A percentile compares a stretch with the other conserved stretches of the same genome.
phyloP scores from a whole-genome alignment of 345 rosid species.

The Murraya paniculata region DNA sequence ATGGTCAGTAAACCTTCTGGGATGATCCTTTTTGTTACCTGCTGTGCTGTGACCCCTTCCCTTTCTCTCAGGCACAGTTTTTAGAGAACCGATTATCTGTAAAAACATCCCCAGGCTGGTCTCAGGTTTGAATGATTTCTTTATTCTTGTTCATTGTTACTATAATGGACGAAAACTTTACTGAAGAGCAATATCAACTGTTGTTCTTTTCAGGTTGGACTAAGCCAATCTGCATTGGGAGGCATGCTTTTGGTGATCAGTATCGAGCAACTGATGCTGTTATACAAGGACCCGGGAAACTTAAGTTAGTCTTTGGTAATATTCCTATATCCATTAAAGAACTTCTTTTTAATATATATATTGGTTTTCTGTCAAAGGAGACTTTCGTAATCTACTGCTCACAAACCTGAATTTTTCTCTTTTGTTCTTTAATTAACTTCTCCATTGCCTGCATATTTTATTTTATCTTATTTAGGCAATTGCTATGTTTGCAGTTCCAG shows the following conservation, averaged over 20 bases:
- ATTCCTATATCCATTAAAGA: not conserved
- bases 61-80: constrained; percentile 75
- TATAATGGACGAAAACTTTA: not conserved
- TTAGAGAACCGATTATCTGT: constrained; percentile 90
- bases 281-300: constrained; percentile 69
- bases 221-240: constrained; percentile 91
- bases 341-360: not conserved
- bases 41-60: not conserved
- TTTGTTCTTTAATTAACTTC: not conserved
- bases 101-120: constrained; percentile 76
- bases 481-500: constrained; percentile 54
- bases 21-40: not conserved
- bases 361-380: not conserved
- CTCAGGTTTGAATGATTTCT: constrained; percentile 46
- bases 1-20: constrained; percentile 47
- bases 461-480: constrained; percentile 9
- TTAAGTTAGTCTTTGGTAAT: constrained; percentile 73
- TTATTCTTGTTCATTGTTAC: not conserved
- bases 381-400: not conserved
- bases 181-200: not conserved
- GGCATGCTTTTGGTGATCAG: constrained; percentile 99
- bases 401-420: not conserved
- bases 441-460: not conserved
- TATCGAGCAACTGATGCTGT: constrained; percentile 83
- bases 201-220: constrained; percentile 67